A percentile compares a stretch with the other conserved stretches of the same genome.
Conservation (phyloP, 345 rosid species). For the Turritis glabra region DNA sequence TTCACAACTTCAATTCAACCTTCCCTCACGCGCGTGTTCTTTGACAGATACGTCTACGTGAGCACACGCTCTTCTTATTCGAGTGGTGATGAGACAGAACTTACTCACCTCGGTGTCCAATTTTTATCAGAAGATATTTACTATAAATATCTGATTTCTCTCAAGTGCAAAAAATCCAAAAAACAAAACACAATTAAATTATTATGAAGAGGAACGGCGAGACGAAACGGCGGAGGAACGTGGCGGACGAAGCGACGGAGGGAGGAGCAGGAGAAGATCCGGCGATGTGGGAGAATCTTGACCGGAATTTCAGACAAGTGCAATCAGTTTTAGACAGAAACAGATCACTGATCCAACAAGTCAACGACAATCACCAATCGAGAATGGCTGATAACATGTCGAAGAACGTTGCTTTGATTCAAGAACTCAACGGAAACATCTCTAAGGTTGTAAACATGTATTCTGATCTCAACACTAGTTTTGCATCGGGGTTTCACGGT, state of each 20-base stretch:
- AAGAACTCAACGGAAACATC: slow-evolving; percentile 82
- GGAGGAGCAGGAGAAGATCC: slow-evolving; percentile 50
- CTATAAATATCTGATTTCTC: slow-evolving; percentile 40
- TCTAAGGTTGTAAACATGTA: slow-evolving; percentile 76
- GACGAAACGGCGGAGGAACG: slow-evolving; percentile 37
- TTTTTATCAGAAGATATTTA: slow-evolving; percentile 33
- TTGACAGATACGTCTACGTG: not conserved
- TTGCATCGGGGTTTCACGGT: slow-evolving; percentile 49
- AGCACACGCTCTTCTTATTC: not conserved
- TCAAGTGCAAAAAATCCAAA: slow-evolving; percentile 24
- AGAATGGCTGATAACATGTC: slow-evolving; percentile 76
- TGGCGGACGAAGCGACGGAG: slow-evolving; percentile 27
- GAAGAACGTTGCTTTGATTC: slow-evolving; percentile 86
- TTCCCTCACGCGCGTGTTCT: slow-evolving; percentile 25
- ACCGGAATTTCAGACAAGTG: slow-evolving; percentile 58
- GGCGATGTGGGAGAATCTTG: slow-evolving; percentile 59
- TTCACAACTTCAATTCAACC: not conserved
- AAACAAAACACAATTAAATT: not conserved
- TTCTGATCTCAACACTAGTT: slow-evolving; percentile 59
- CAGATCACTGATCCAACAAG: slow-evolving; percentile 75
- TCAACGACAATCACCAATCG: slow-evolving; percentile 88
- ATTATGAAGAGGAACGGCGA: slow-evolving; percentile 37
- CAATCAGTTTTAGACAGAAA: slow-evolving; percentile 86
- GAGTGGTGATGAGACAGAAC: slow-evolving; percentile 1
- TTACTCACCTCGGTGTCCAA: slow-evolving; percentile 25